Conservation (phyloP, 2,329 filamentous ascomycete genomes). For the Trichophyton rubrum region DNA sequence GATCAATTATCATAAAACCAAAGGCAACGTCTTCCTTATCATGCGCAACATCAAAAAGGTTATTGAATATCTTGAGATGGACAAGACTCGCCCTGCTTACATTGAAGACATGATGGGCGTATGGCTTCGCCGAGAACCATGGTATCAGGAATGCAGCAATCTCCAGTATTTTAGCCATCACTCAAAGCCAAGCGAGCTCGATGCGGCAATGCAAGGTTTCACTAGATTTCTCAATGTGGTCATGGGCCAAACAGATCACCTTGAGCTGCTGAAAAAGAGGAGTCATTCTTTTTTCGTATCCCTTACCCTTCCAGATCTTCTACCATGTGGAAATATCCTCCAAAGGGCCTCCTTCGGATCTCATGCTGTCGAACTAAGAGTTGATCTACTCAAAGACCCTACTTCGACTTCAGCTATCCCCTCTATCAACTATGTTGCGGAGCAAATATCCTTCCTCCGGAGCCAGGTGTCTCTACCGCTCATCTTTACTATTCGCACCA, state of each 20-base stretch:
- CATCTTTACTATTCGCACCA: slow-evolving; percentile 83
- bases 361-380: slow-evolving; percentile 87
- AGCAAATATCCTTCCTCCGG: slow-evolving; percentile 69
- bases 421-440: slow-evolving; percentile 61
- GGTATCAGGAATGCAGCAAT: slow-evolving; percentile 89
- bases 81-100: slow-evolving; percentile 86
- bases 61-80: slow-evolving; percentile 73
- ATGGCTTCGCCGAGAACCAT: slow-evolving; percentile 76
- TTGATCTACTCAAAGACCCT: slow-evolving; percentile 73
- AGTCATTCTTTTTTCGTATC: slow-evolving; percentile 82
- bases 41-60: slow-evolving; percentile 79
- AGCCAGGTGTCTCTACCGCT: slow-evolving; percentile 61
- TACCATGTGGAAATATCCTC: slow-evolving; percentile 50
- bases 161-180: slow-evolving; percentile 80
- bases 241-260: slow-evolving; percentile 45
- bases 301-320: slow-evolving; percentile 66
- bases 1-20: slow-evolving; percentile 56
- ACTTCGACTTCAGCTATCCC: slow-evolving; percentile 45
- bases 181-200: slow-evolving; percentile 39
- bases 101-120: slow-evolving; percentile 85
- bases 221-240: slow-evolving; percentile 58
- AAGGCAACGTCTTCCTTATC: slow-evolving; percentile 75
- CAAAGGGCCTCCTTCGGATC: slow-evolving; percentile 66
- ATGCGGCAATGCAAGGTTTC: slow-evolving; percentile 54
- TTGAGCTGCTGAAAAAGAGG: slow-evolving; percentile 51